Evolutionary conservation across 2,329 filamentous ascomycete genomes (phyloP), one percentile per base, ranked within the genome.

Genomic region (Pezizomycotina sp.): DNA sequence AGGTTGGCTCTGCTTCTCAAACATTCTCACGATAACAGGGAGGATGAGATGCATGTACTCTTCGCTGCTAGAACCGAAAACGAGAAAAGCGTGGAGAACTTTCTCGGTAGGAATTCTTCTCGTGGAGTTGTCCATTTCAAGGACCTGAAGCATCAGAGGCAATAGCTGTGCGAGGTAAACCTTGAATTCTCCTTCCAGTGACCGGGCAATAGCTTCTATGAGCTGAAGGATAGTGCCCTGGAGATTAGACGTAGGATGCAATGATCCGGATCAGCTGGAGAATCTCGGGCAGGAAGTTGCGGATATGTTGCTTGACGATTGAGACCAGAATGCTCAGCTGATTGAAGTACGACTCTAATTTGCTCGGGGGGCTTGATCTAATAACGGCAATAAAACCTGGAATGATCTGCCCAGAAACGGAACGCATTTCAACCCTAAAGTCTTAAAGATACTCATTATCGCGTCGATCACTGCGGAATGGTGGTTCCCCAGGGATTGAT

Each of bases 31-130:
- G 52, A 98, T 83, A 22, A 92, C 82, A 0, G 89, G 89, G 33
- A 98, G 81, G 48, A 99, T 95, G 34, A 98, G 66, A 55, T 98
- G 89, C 89, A 98, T 98, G 56, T 98, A 98, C 56, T 98, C 89
- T 55, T 98, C 89, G 7, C 79, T 80, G 52, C 84, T 95, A 0
- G 84, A 77, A 1, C 91, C 91, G 55, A 98, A 98, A 1, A 98
- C 80, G 18, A 98, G 62, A 57, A 99, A 92, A 0, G 86, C 84
- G 54, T 95, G 89, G 15, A 99, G 64, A 3, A 98, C 84, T 49
- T 77, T 77, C 55, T 93, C 83, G 0, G 84, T 92, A 2, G 83
- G 77, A 9, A 71, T 67, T n/a, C 82, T 69, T 52, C 81, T 77
- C 1, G 68, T 62, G 1, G 77, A 77, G 6, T 63, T 66, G 53